Evolutionary conservation across 106 monocot genomes (phyloP).

Genomic region (Allium cepa): DNA sequence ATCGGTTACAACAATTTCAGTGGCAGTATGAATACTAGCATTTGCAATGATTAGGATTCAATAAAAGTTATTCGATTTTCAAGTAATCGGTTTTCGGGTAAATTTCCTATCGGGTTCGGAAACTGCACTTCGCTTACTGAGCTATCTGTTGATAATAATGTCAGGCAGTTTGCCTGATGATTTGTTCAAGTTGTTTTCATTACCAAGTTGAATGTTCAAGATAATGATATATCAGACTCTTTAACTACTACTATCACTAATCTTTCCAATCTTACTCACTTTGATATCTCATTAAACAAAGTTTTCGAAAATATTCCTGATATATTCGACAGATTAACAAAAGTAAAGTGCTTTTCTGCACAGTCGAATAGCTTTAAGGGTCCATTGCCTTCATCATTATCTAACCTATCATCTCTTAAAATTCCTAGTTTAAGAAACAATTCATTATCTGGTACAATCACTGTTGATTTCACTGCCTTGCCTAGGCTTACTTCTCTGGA

Average conservation of each 20-base stretch:
- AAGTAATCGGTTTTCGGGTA: constrained; percentile 37
- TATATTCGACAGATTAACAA: constrained; percentile 36
- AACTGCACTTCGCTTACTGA: constrained; percentile 54
- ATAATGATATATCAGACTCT: constrained; percentile 31
- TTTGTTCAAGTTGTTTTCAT: constrained; percentile 38
- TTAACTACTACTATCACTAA: constrained; percentile 37
- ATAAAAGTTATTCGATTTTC: constrained; percentile 46
- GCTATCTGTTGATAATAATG: constrained; percentile 36
- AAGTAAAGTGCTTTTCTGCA: constrained; percentile 32
- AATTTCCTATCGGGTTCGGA: constrained; percentile 67
- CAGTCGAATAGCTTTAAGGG: constrained; percentile 40
- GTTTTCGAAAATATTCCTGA: constrained; percentile 58
- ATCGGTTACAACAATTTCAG: constrained; percentile 43
- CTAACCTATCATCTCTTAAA: constrained; percentile 27
- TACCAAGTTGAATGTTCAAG: constrained; percentile 34
- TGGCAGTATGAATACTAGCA: constrained; percentile 32
- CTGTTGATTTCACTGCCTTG: constrained; percentile 45
- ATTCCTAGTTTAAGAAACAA: constrained; percentile 60
- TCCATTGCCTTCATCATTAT: constrained; percentile 53
- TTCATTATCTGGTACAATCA: constrained; percentile 39
- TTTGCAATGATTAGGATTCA: constrained; percentile 38
- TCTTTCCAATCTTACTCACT: constrained; percentile 46
- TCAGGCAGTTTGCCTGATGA: constrained; percentile 60
- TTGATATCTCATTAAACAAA: constrained; percentile 63
- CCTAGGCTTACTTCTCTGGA: constrained; percentile 34